Percentiles rank a stretch among this genome's conserved stretches.
Conservation (phyloP, 1,284 basidiomycete species). For the Vanrija sp. region DNA sequence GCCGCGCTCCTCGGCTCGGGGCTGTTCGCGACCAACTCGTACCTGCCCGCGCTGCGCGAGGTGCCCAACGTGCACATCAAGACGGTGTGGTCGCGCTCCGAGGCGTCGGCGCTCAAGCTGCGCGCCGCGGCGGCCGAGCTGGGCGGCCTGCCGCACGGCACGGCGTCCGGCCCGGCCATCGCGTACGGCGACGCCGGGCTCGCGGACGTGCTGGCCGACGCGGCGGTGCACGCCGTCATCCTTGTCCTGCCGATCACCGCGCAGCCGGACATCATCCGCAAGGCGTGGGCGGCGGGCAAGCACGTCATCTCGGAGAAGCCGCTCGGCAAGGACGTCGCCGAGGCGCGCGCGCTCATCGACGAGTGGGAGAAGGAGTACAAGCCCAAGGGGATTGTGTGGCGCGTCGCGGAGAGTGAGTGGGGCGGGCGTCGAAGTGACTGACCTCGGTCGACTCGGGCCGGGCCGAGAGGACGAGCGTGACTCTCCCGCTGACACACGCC, state of each 20-base stretch:
- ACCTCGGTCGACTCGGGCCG: too few species aligned
- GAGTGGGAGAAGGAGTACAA: slow-evolving; percentile 63
- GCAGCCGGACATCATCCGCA: slow-evolving; percentile 65
- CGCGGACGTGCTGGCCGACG: slow-evolving; percentile 61
- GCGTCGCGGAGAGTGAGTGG: slow-evolving; percentile 68
- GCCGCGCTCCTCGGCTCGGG: slow-evolving; percentile 44
- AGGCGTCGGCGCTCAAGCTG: slow-evolving; percentile 57
- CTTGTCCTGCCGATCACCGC: slow-evolving; percentile 70
- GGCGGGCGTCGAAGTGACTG: background rate
- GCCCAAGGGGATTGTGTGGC: slow-evolving; percentile 70
- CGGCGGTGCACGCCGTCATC: slow-evolving; percentile 68
- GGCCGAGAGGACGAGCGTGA: slow-evolving; percentile 8
- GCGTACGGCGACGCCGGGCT: slow-evolving; percentile 58
- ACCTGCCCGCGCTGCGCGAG: slow-evolving; percentile 66
- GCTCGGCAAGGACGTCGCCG: slow-evolving; percentile 65
- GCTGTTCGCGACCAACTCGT: slow-evolving; percentile 52
- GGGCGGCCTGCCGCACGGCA: slow-evolving; percentile 21
- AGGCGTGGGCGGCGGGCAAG: slow-evolving; percentile 61
- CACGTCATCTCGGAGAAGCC: slow-evolving; percentile 78
- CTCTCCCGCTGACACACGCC: slow-evolving; percentile 3
- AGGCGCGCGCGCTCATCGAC: slow-evolving; percentile 62
- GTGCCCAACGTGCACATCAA: slow-evolving; percentile 54
- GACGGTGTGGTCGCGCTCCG: slow-evolving; percentile 74
- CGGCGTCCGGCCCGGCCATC: slow-evolving; percentile 42
- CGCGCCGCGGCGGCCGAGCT: slow-evolving; percentile 44